Percentiles rank a stretch among this genome's conserved stretches.
Conservation (phyloP, 1,284 basidiomycete species). For the Cystobasidium pallidum region DNA sequence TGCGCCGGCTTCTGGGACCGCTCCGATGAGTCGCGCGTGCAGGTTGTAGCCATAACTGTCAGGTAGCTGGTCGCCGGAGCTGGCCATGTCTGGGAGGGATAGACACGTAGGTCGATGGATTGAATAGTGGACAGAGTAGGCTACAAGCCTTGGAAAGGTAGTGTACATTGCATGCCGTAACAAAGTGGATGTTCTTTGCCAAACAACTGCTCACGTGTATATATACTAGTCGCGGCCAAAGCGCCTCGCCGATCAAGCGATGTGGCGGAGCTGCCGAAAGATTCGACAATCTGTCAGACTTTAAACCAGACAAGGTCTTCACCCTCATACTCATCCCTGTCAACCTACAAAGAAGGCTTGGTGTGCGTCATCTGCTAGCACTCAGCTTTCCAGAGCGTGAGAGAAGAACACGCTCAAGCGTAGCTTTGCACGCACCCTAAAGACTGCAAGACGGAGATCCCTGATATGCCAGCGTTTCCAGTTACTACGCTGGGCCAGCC, state of each 20-base stretch:
- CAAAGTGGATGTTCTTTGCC: slow-evolving; percentile 20
- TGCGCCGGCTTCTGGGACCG: slow-evolving; percentile 15
- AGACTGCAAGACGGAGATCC: too few relatives aligned
- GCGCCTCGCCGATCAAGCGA: slow-evolving; percentile 7
- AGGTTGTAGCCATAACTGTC: slow-evolving; percentile 38
- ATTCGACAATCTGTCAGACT: background rate
- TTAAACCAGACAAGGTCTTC: too few relatives aligned
- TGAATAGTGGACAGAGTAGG: background rate
- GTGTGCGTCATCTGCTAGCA: too few relatives aligned
- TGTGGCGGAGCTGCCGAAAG: background rate
- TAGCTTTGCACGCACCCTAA: background rate
- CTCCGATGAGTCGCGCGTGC: slow-evolving; percentile 40
- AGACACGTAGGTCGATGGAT: too few relatives aligned
- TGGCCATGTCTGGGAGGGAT: slow-evolving; percentile 2
- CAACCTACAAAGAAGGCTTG: too few relatives aligned
- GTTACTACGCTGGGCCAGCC: slow-evolving; percentile 33
- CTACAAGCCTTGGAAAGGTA: background rate
- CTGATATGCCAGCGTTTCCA: slow-evolving; percentile 13
- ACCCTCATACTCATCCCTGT: too few relatives aligned
- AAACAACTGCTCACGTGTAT: background rate
- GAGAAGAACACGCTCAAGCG: too few relatives aligned
- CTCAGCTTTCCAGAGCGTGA: too few relatives aligned
- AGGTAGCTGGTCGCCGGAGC: slow-evolving; percentile 22
- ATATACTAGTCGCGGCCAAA: background rate
- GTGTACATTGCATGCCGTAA: background rate